Evolutionary conservation across 306 rosid genomes (phyloP), one percentile per base, ranked within the genome.

Genomic region (Cicer pinnatifidum): DNA sequence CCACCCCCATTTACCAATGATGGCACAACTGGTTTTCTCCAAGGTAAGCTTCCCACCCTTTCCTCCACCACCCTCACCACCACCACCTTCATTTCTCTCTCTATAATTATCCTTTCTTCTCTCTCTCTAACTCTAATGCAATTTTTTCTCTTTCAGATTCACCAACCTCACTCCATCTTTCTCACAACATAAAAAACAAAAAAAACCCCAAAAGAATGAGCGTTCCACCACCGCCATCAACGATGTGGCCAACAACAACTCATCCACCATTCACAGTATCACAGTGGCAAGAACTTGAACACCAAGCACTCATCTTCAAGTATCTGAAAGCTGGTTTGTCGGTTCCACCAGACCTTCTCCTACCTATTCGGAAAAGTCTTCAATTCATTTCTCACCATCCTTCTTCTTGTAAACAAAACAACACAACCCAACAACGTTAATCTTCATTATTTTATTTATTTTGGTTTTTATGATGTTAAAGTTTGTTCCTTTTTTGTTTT

Each of bases 221-320:
- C 73, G 39, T 69, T 56, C 84, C 73, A 69, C 68, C 77, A 47
- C 62, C 86, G 59, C 58, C 82, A 23, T 9, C 56, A 20, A 7
- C 47, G 71, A 78, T 85, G 84, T 77, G 86, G 85, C 12, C 68
- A 19, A 82, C 87, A 57, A 60, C 67, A 57, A 60, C 67, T 66
- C 87, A 87, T 77, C 82, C 91, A 15, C 93, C 87, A 75, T 92
- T 92, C 85, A 92, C 97, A 62, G 85, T 80, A 79, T 82, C 92
- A 1, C 97, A 92, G 85, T 92, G 96, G 96, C 92, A 88, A 71
- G 96, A 92, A 86, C 88, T 92, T 45, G 97, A 92, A 71, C 96
- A 88, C 75, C 96, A 92, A 72, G 94, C 93, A 52, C 87, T 88
- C 80, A 92, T 92, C 85, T 92, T 92, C 76, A 92, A 88, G 87